Evolutionary conservation across 805 yeast genomes (phyloP), one percentile per base, ranked within the genome.

Genomic region (Ogataea pignaliae): DNA sequence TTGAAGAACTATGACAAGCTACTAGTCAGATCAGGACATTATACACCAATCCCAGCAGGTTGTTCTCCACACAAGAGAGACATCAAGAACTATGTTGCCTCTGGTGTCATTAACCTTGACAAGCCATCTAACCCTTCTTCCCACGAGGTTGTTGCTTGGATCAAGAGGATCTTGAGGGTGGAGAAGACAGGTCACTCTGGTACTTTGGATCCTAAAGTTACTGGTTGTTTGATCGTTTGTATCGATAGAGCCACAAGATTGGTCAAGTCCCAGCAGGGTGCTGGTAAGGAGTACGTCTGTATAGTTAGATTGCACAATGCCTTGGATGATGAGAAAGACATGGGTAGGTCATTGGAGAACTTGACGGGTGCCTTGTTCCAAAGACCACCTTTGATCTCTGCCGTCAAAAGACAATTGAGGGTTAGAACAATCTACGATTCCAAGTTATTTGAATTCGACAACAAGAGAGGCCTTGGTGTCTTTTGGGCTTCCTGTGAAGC

Each of bases 401-500:
- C 99, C 54, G 99, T 93, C 66, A 93, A 93, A 78, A 86, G 99
- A 77, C 99, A 93, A 75, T 78, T 93, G 69, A 87, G 99, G 78
- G 96, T 93, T 51, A 83, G 99, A 72, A 93, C 97, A 53, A 90
- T 93, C 64, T 93, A 93, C 70, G 98, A 93, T 65, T 87, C 97
- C 51, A 89, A 91, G 54, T 76, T 93, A 65, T 81, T 93, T 60
- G 99, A 93, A 72, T 93, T 93, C 63, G 99, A 90, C 72, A 86
- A 89, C 71, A 90, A 93, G 72, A 85, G 98, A 70, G 91, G 93
- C 59, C 77, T 93, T 51, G 96, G 96, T 73, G 98, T 93, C 31
- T 93, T 93, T 75, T 93, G 99, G 99, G 99, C 98, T 47, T 86
- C 96, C 35, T 93, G 99, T 79, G 99, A 93, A 76, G 99, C 99